Conservation (phyloP, 2,329 filamentous ascomycete species). For the Tetracladium maxilliforme region DNA sequence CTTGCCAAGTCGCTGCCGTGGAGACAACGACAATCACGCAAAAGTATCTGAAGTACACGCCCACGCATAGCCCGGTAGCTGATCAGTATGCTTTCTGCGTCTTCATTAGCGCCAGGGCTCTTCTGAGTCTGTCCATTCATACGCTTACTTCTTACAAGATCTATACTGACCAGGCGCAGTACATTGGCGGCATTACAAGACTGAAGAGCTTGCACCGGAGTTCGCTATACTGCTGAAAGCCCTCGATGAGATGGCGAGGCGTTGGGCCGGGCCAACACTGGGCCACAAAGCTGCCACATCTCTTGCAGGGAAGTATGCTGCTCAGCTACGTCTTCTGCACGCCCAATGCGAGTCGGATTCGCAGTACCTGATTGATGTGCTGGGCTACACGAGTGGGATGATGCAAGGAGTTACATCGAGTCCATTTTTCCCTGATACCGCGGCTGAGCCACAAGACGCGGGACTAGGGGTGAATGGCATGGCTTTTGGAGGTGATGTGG, state of each 20-base stretch:
- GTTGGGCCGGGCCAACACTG: conserved; percentile 3
- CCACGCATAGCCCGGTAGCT: conserved; percentile 10
- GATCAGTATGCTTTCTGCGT: conserved; percentile 29
- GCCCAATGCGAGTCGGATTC: conserved; percentile 3
- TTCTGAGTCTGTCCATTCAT: conserved; percentile 14
- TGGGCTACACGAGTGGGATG: conserved; percentile 5
- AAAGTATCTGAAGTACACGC: conserved; percentile 26
- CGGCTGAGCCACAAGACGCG: no score
- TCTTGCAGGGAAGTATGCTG: conserved; percentile 3
- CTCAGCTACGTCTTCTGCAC: conserved; percentile 4
- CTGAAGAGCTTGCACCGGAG: conserved; percentile 4
- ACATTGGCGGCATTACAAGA: conserved; percentile 5
- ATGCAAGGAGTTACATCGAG: no score
- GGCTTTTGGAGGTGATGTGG: no score
- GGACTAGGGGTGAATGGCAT: no score
- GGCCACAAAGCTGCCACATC: conserved; percentile 1
- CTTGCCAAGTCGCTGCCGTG: conserved; percentile 26
- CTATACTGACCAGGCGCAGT: no score
- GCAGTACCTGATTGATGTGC: conserved; percentile 2
- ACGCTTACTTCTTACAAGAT: no score
- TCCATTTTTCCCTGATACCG: no score
- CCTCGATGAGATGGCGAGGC: conserved; percentile 5
- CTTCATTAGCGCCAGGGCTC: conserved; percentile 26
- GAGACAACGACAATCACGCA: conserved; percentile 28
- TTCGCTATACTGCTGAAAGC: conserved; percentile 5